These are phyloP conservation scores for Bipolaris zeicola DNA, from an alignment of 2,329 filamentous ascomycete species.

Conservation along the genomic window DNA sequence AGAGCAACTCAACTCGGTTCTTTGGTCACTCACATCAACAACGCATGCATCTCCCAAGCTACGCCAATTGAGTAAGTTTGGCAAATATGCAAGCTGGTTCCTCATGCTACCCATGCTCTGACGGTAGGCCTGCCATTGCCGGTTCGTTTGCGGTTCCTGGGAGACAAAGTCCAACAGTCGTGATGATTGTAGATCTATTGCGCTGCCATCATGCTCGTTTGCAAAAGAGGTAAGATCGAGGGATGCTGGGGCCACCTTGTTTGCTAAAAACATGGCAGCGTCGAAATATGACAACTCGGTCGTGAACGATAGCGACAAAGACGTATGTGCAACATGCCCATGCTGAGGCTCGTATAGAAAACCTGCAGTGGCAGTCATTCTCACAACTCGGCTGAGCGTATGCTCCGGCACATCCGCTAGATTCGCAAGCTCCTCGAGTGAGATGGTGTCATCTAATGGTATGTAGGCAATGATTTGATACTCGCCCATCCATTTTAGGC, in stretches of 20 bases:
- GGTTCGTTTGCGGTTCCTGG: slow-evolving; percentile 34
- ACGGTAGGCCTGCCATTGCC: slow-evolving; percentile 44
- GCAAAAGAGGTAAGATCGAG: slow-evolving; percentile 32
- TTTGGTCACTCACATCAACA: slow-evolving; percentile 32
- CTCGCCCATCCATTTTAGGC: slow-evolving; percentile 53
- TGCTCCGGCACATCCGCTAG: slow-evolving; percentile 48
- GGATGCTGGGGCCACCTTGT: slow-evolving; percentile 43
- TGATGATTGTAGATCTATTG: slow-evolving; percentile 14
- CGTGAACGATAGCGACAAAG: slow-evolving; percentile 49
- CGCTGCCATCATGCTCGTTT: slow-evolving; percentile 14
- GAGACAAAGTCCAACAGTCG: slow-evolving; percentile 21
- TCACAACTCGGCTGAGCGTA: slow-evolving; percentile 47
- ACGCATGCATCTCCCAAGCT: slow-evolving; percentile 32
- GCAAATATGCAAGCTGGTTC: slow-evolving; percentile 28
- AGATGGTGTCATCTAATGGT: slow-evolving; percentile 47
- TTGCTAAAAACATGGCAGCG: slow-evolving; percentile 49
- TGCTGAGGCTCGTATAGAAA: slow-evolving; percentile 16
- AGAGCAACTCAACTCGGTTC: not conserved
- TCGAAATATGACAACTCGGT: slow-evolving; percentile 44
- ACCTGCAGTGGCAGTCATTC: slow-evolving; percentile 23
- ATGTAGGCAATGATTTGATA: slow-evolving; percentile 55
- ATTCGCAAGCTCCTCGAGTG: slow-evolving; percentile 51
- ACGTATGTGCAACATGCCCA: slow-evolving; percentile 46
- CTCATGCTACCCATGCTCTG: slow-evolving; percentile 25
- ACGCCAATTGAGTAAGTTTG: slow-evolving; percentile 35